Percentiles rank a stretch among this genome's conserved stretches.
phyloP scores from a whole-genome alignment of 148 eudicot genomes.

The Rhododendron simsii region DNA sequence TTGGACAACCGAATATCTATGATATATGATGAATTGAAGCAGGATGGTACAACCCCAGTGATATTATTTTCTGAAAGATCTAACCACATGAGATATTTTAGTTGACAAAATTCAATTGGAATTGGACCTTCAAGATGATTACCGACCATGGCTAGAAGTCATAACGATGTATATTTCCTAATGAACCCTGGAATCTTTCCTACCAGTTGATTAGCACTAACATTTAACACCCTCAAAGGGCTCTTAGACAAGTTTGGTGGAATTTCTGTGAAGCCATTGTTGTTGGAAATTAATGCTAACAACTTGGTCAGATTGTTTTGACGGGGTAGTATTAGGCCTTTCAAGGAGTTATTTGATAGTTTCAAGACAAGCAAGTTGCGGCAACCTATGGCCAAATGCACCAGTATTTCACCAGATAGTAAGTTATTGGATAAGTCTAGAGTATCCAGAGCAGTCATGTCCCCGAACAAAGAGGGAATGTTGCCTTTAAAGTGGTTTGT shows the following conservation, averaged over 20 bases:
- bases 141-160: neutral
- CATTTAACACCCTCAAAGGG: neutral
- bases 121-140: conserved; percentile 6
- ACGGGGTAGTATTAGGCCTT: too few relatives aligned
- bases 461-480: too few relatives aligned
- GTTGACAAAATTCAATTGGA: neutral
- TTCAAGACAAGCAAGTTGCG: too few relatives aligned
- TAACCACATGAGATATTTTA: rapidly evolving
- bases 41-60: neutral
- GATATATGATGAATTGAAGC: neutral
- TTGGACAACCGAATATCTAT: neutral
- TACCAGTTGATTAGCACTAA: conserved; percentile 2
- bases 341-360: too few relatives aligned
- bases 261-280: neutral
- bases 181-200: neutral
- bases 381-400: too few relatives aligned
- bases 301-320: too few relatives aligned
- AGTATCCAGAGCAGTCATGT: too few relatives aligned
- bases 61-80: neutral
- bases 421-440: too few relatives aligned
- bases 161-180: neutral
- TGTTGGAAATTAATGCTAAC: too few relatives aligned
- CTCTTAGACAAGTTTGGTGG: neutral
- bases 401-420: too few relatives aligned
- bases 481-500: too few relatives aligned